Evolutionary conservation across 1,284 basidiomycete genomes (phyloP), one percentile per base, ranked within the genome.

Genomic region (Psilocybe mexicana): DNA sequence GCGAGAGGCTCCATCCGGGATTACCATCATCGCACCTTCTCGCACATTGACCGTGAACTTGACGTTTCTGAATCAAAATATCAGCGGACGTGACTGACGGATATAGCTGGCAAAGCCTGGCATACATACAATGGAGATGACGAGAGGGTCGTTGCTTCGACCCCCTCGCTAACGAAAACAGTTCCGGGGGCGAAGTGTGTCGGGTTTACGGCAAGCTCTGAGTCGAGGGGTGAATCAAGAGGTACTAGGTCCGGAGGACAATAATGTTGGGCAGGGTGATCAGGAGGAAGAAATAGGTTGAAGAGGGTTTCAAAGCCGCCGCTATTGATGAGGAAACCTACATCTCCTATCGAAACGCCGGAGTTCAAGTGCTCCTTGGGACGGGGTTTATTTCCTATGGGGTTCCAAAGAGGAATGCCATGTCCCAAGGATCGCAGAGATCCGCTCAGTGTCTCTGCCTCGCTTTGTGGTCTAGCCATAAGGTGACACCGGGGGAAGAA

Each of bases 271-370:
- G 47, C 33, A 10, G 58, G 55, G 42, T 64, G 49, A 3, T 55
- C 44, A 3, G 44, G 23, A 12, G 58, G 35, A 0, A 52, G n/a
- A 24, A 63, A 64, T 12, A 66, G 61, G 46, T 66, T 66, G 57
- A 64, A 66, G 11, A 38, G 33, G 23, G 57, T 61, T 1, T 43
- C 35, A 26, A 64, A 66, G n/a, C 54, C 44, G 7, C 63, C 63
- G 6, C 42, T 45, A 0, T 36, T 28, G 18, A 53, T 43, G 3
- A 66, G n/a, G 18, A 60, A 50, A 11, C 63, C 61, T 12, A 66
- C 59, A 35, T 66, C 65, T 4, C 65, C 63, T 6, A 64, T 56
- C 7, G 35, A 40, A n/a, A 62, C 7, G 0, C 63, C 54, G 43
- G 48, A 30, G 18, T 55, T 33, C 23, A 59, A 54, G 28, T 52